Evolutionary conservation across 106 monocot genomes (phyloP).

Genomic region (Phalaenopsis aphrodite): DNA sequence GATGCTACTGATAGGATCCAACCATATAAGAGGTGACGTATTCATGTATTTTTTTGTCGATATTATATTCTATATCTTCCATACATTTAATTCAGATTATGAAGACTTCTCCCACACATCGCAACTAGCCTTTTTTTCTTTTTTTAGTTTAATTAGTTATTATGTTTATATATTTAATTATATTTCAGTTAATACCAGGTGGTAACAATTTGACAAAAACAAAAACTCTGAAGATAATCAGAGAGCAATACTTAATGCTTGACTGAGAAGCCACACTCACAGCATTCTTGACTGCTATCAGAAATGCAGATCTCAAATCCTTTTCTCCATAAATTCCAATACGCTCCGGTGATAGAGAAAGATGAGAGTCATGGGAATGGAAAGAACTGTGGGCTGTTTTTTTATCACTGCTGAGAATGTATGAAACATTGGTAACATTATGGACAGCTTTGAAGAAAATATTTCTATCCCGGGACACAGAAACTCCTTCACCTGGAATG

Average conservation of each 20-base stretch:
- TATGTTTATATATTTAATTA: background rate
- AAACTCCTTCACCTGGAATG: slow-evolving; percentile 42
- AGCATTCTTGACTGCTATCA: slow-evolving; percentile 43
- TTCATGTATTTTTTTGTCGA: background rate
- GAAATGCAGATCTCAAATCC: slow-evolving; percentile 43
- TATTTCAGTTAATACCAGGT: background rate
- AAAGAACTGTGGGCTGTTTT: slow-evolving; percentile 1
- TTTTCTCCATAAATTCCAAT: slow-evolving; percentile 80
- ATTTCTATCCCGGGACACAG: slow-evolving; percentile 25
- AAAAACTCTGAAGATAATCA: background rate
- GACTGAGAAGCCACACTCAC: slow-evolving; percentile 34
- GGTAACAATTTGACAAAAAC: background rate
- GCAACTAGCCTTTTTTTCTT: background rate
- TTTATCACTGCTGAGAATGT: slow-evolving; percentile 27
- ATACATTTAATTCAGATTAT: background rate
- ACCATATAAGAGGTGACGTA: background rate
- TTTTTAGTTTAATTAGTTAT: background rate
- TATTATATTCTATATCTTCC: background rate
- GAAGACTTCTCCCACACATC: background rate
- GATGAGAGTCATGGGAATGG: slow-evolving; percentile 10
- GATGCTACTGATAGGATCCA: background rate
- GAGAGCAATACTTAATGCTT: background rate
- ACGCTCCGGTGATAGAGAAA: slow-evolving; percentile 64
- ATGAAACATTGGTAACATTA: slow-evolving; percentile 63
- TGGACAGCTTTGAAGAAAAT: slow-evolving; percentile 52